These are phyloP conservation scores for Metschnikowia baotianmanensis DNA, from an alignment of 805 yeast genomes.

Conservation along the genomic window DNA sequence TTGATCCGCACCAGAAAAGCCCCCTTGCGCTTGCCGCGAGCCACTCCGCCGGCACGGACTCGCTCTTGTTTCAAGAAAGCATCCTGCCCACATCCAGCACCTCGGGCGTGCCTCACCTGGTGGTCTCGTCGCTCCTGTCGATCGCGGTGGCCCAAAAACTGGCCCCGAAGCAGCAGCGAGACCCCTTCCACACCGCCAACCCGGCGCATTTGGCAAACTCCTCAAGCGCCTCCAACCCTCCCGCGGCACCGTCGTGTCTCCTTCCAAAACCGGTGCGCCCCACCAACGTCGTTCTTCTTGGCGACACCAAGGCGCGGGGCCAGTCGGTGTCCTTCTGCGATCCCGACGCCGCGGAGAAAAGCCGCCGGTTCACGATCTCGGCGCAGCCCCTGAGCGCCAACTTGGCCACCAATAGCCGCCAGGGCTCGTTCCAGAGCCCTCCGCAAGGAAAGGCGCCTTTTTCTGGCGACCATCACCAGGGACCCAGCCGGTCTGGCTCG, in stretches of 20 bases:
- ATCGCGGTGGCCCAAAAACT: conserved; percentile 6
- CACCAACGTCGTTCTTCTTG: conserved; percentile 3
- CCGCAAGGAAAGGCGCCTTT: conserved; percentile 14
- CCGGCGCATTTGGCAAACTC: too few species aligned
- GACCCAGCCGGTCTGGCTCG: conserved; percentile 10
- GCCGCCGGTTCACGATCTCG: conserved; percentile 41
- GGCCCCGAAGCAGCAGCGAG: conserved; percentile 9
- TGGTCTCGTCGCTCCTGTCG: conserved; percentile 4
- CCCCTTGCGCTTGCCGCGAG: conserved; percentile 1
- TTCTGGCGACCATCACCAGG: conserved; percentile 8
- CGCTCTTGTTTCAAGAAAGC: conserved; percentile 4
- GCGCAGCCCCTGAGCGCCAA: conserved; percentile 42
- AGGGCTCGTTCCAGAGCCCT: conserved; percentile 6
- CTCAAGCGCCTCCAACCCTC: too few species aligned
- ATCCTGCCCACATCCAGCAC: conserved; percentile 9
- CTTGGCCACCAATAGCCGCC: conserved; percentile 14
- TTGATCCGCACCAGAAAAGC: conserved; percentile 7
- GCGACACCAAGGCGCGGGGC: conserved; percentile 9
- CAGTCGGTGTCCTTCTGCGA: conserved; percentile 37
- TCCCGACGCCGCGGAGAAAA: conserved; percentile 33
- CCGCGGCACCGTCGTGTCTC: conserved; percentile 8
- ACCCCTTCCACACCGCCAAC: too few species aligned
- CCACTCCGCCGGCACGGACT: conserved; percentile 3
- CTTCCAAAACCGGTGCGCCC: conserved; percentile 12
- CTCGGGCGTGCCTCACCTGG: conserved; percentile 1